phyloP scores from a whole-genome alignment of 225 moss, liverwort and hornwort genomes.

The Pleurozium schreberi region DNA sequence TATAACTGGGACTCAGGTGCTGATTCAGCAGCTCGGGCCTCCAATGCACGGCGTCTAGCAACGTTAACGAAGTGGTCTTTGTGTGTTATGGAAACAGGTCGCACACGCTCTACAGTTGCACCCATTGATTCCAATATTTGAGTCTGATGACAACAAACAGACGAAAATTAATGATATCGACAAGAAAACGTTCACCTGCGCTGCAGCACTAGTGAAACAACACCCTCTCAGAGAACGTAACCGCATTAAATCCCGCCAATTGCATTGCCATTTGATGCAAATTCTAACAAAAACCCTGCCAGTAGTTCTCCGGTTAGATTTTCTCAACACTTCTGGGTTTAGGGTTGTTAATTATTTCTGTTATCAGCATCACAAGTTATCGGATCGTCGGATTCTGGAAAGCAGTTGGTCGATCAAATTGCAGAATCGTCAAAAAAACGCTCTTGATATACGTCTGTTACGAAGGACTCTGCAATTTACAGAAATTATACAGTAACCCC shows the following conservation, averaged over 20 bases:
- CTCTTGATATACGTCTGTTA: not conserved
- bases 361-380: not conserved
- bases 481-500: not conserved
- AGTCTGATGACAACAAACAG: slow-evolving; percentile 41
- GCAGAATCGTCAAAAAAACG: not conserved
- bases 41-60: slow-evolving; percentile 75
- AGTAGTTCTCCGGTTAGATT: not conserved
- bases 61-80: slow-evolving; percentile 90
- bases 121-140: slow-evolving; percentile 91
- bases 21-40: slow-evolving; percentile 26
- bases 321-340: not conserved
- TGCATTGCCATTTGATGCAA: not conserved
- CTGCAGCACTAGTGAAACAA: not conserved
- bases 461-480: not conserved
- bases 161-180: not conserved
- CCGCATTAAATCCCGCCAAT: not conserved
- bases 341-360: not conserved
- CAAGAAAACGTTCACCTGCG: not conserved
- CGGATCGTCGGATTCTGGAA: not conserved
- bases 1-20: slow-evolving; percentile 8
- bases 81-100: slow-evolving; percentile 90
- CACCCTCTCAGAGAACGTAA: not conserved
- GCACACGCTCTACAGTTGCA: slow-evolving; percentile 83
- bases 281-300: not conserved
- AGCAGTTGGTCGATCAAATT: not conserved